These are phyloP conservation scores for Lathyrus oleraceus DNA, from an alignment of 306 rosid species.

Conservation along the genomic window DNA sequence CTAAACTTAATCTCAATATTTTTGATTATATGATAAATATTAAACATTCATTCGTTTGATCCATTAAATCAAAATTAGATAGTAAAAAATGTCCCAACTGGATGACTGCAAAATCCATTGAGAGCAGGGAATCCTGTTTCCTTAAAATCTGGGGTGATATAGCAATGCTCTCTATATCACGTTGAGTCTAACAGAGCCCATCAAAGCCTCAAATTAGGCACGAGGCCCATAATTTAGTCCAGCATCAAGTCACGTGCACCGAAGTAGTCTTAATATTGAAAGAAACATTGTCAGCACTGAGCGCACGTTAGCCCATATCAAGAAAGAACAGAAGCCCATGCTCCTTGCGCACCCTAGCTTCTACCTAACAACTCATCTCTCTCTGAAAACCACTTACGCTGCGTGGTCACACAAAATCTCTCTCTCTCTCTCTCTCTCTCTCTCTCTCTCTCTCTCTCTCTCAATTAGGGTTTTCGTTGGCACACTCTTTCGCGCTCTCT, in stretches of 20 bases:
- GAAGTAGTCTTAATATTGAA: not conserved
- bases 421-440: slow-evolving; percentile 15
- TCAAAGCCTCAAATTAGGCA: too few species aligned
- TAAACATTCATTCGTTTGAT: too few species aligned
- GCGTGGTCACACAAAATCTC: slow-evolving; percentile 34
- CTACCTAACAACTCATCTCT: slow-evolving; percentile 53
- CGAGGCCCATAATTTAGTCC: not conserved
- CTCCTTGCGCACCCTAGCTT: slow-evolving; percentile 48
- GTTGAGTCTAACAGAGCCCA: too few species aligned
- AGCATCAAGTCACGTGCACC: slow-evolving; percentile 30
- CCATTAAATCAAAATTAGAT: too few species aligned
- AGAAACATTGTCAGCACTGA: not conserved
- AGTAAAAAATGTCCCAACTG: too few species aligned
- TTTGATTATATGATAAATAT: too few species aligned
- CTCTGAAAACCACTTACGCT: slow-evolving; percentile 56
- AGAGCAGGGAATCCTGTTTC: too few species aligned
- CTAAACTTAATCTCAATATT: too few species aligned
- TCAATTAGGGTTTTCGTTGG: slow-evolving; percentile 40
- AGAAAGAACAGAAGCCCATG: slow-evolving; percentile 18
- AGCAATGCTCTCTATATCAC: too few species aligned
- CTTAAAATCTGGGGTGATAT: too few species aligned
- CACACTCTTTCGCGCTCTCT: slow-evolving; percentile 4
- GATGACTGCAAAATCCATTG: too few species aligned
- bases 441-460: slow-evolving; percentile 26
- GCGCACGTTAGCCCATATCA: slow-evolving; percentile 54